Percentiles rank a stretch among this genome's conserved stretches.
Evolutionary conservation across 495 filamentous ascomycete species (phyloP).

Genomic region (Tetracladium marchalianum): DNA sequence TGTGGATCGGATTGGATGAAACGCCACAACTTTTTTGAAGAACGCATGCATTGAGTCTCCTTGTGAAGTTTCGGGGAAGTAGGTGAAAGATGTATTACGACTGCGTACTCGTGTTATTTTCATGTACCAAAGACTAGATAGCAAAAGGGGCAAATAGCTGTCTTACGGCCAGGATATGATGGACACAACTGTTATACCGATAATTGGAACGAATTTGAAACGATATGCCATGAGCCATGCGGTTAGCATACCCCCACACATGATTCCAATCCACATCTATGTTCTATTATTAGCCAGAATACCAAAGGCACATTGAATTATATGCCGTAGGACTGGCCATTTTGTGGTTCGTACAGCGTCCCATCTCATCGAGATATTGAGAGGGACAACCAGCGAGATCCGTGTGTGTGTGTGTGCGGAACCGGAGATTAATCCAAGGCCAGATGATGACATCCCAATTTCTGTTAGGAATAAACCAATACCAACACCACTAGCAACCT

Average conservation of each 20-base stretch:
- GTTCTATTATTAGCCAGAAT: slow-evolving; percentile 1
- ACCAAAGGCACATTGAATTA: neutral
- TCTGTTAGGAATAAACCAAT: slow-evolving; percentile 65
- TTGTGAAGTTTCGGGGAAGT: slow-evolving; percentile 57
- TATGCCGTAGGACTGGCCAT: slow-evolving; percentile 58
- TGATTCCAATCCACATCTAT: slow-evolving; percentile 64
- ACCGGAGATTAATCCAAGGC: slow-evolving; percentile 60
- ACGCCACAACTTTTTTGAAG: slow-evolving; percentile 65
- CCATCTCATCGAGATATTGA: neutral
- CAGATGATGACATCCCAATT: slow-evolving; percentile 64
- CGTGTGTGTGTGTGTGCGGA: slow-evolving; percentile 41
- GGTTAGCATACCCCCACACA: slow-evolving; percentile 62
- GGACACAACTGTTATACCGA: slow-evolving; percentile 64
- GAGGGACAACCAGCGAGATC: slow-evolving; percentile 53
- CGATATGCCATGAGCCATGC: slow-evolving; percentile 67
- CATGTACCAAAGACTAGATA: neutral
- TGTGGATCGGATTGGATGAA: slow-evolving; percentile 60
- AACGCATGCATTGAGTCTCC: slow-evolving; percentile 58
- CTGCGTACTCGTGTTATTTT: slow-evolving; percentile 15
- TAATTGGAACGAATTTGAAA: slow-evolving; percentile 64
- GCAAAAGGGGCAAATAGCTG: slow-evolving; percentile 2
- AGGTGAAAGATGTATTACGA: slow-evolving; percentile 60
- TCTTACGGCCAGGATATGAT: slow-evolving; percentile 66
- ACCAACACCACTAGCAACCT: slow-evolving; percentile 72
- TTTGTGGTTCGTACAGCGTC: slow-evolving; percentile 32